Evolutionary conservation across 257 asterid species (phyloP).

Genomic region (Catharanthus roseus): DNA sequence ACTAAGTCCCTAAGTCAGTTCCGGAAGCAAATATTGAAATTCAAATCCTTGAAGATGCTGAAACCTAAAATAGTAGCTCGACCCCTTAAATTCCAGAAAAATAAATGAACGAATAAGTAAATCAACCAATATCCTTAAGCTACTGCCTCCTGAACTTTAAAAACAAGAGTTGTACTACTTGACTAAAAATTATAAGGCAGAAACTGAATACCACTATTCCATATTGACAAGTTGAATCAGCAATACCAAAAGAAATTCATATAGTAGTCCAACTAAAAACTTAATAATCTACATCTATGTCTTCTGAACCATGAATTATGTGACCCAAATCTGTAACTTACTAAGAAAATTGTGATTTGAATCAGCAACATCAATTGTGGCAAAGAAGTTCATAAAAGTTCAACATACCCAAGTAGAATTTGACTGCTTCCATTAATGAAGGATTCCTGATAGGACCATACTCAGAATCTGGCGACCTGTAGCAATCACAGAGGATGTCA

Average conservation of each 20-base stretch:
- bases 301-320: neutral
- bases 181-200: no score
- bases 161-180: no score
- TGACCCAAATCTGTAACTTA: neutral
- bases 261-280: neutral
- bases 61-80: neutral
- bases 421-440: slow-evolving; percentile 63
- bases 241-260: neutral
- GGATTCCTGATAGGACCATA: slow-evolving; percentile 30
- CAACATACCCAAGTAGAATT: slow-evolving; percentile 27
- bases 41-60: neutral
- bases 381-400: neutral
- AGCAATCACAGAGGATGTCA: slow-evolving; percentile 50
- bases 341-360: neutral
- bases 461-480: slow-evolving; percentile 34
- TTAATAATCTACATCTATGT: neutral
- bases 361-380: neutral
- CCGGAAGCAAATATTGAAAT: neutral
- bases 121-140: no score
- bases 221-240: neutral
- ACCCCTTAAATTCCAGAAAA: neutral
- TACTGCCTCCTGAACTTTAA: no score
- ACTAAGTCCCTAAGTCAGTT: neutral
- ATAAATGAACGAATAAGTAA: no score
- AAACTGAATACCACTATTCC: neutral